Base-by-base conservation (phyloP, 345 rosid genomes). In the Microcos paniculata region DNA sequence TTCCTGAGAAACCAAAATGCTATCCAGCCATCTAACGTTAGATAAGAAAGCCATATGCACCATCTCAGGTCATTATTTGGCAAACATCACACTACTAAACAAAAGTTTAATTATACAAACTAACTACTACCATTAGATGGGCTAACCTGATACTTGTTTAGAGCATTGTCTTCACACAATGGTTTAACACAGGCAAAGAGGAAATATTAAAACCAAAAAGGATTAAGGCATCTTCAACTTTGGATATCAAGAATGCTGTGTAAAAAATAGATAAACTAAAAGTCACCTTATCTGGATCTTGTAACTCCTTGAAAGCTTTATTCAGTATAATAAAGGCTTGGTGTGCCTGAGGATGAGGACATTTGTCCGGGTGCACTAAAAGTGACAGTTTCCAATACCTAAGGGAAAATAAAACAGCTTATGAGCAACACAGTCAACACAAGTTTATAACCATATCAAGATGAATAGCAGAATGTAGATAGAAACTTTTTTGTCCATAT, bases 321-420 rank as follows among this genome's bases (percentile, higher is more conserved):
- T 93, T 95, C 70, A 95, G 80, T 82, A 80, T 81, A 77, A 95
- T 84, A 70, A 95, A 95, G 71, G 98, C 97, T 83, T 91, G 87
- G 77, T 95, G 85, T 19, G 99, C 98, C 82, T 90, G 97, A n/a
- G 98, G 98, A 84, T 93, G 99, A 80, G 98, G 83, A 78, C 98
- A 95, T 78, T 93, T 95, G 84, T 95, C 98, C 8, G 97, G 99
- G 79, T 91, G 98, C 82, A 95, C 99, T 78, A 93, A 76, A 80
- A 95, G 98, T 28, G 98, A 95, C 81, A 95, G 80, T 82, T 91
- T 95, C 99, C 99, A 93, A 71, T 95, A 95, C 87, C 99, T 95
- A 73, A 21, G 52, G 55, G 75, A 13, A 56, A 10, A 63, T 7
- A 55, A 14, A 28, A 33, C 16, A 45, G 38, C 43, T 72, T 19